These are phyloP conservation scores for Aspergillus pseudoviridinutans DNA, from an alignment of 2,329 filamentous ascomycete species.

Conservation along the genomic window DNA sequence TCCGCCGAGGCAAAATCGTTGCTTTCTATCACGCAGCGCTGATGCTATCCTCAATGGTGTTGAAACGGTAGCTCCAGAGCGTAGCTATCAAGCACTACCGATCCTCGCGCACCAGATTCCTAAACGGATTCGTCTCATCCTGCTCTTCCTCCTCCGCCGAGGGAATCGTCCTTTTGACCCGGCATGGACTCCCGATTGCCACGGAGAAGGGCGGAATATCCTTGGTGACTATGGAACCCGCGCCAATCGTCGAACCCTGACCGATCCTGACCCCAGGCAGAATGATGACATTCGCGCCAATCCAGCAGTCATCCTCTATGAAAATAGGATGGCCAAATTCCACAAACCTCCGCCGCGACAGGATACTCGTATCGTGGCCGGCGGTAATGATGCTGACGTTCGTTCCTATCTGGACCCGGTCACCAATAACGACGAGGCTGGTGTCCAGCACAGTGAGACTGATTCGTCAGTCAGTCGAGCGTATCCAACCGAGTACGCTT, in stretches of 20 bases:
- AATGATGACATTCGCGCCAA: conserved; percentile 46
- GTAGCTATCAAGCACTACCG: background rate
- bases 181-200: conserved; percentile 25
- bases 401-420: conserved; percentile 52
- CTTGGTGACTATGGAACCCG: conserved; percentile 39
- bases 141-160: conserved; percentile 22
- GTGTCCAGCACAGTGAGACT: conserved; percentile 57
- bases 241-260: conserved; percentile 39
- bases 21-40: no score
- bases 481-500: background rate
- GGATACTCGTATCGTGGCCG: conserved; percentile 50
- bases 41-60: no score
- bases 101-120: conserved; percentile 16
- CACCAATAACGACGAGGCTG: conserved; percentile 51
- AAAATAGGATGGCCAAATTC: conserved; percentile 48
- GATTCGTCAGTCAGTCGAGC: background rate
- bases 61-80: background rate
- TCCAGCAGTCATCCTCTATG: conserved; percentile 50
- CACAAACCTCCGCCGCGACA: conserved; percentile 45
- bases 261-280: conserved; percentile 43
- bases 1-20: no score
- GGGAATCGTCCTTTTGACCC: conserved; percentile 21
- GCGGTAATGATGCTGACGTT: conserved; percentile 52
- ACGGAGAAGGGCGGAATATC: conserved; percentile 31
- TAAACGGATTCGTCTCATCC: conserved; percentile 20